Base-by-base conservation (phyloP, 768 basidiomycete genomes). In the Boletus coccyginus region DNA sequence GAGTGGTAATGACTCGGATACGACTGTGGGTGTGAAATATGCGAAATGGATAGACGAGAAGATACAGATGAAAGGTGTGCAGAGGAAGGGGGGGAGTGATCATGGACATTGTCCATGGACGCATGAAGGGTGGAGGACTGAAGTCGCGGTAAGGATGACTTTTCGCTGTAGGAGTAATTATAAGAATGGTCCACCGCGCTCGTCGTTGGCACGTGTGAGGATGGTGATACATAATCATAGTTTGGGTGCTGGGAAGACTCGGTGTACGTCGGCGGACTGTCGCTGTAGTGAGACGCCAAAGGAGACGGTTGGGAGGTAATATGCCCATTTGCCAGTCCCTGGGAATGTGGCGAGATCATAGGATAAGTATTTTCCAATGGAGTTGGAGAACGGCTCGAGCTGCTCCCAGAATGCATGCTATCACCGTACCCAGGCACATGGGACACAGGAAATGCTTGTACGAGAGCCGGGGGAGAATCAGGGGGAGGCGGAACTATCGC, bases 1-100 rank as follows among this genome's bases (percentile, higher is more conserved):
- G 60, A 69, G 60, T 56, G 73, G 56, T 64, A 77, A 66, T 60
- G 75, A 5, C 6, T 68, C 47, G 75, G 70, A 55, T 79, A 78
- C 21, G 77, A 69, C 13, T 80, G 78, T 0, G 82, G 81, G 55
- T 83, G 81, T 0, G 81, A 83, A 24, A 84, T 80, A 55, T 84
- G 83, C 0, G 83, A 83, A 27, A 85, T 81, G 7, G 83, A 84
- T 41, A 83, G 79, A 11, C 83, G 78, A n/a, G 82, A 83, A 5
- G 76, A 70, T 4, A 76, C 70, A 5, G 79, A 66, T 0, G 74
- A 65, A 9, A 68, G 66, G 51, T 65, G 70, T 2, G 66, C 63
- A 3, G 67, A 70, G 16, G 68, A 56, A 12, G 68, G 73, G 53
- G 57, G 75, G 45, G 70, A 68, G 24, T 67, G 66, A 40, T 69